Conservation (phyloP, 306 rosid genomes). For the Prunus davidiana region DNA sequence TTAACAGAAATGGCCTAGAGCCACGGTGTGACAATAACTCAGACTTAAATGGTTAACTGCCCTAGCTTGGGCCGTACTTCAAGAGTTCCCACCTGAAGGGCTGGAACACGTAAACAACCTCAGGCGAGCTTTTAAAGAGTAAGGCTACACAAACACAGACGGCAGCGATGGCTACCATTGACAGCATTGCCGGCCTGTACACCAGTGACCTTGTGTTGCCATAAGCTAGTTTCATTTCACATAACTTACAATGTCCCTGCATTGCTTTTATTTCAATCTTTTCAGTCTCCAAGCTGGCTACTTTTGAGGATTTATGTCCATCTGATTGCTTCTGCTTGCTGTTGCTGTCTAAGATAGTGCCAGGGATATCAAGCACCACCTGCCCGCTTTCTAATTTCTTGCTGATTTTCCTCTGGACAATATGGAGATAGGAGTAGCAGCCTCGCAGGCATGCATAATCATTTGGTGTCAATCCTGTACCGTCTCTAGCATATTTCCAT, state of each 20-base stretch:
- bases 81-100: slow-evolving; percentile 83
- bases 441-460: slow-evolving; percentile 67
- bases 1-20: neutral
- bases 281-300: slow-evolving; percentile 51
- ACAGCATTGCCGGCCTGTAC: slow-evolving; percentile 77
- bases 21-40: neutral
- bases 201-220: slow-evolving; percentile 46
- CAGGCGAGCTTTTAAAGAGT: slow-evolving; percentile 82
- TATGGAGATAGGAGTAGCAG: slow-evolving; percentile 57
- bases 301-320: slow-evolving; percentile 31
- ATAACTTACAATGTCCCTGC: slow-evolving; percentile 36
- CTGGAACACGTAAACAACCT: slow-evolving; percentile 55
- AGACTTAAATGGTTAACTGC: neutral
- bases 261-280: slow-evolving; percentile 22
- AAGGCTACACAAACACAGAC: slow-evolving; percentile 89
- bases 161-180: slow-evolving; percentile 82
- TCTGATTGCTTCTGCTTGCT: slow-evolving; percentile 42
- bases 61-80: slow-evolving; percentile 63
- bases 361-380: slow-evolving; percentile 67
- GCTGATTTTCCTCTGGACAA: slow-evolving; percentile 56
- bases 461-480: slow-evolving; percentile 61
- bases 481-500: slow-evolving; percentile 69
- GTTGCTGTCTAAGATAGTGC: slow-evolving; percentile 33
- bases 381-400: slow-evolving; percentile 42
- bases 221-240: slow-evolving; percentile 44